Evolutionary conservation across 169 alveolate species (phyloP), one percentile per base, ranked within the genome.

Genomic region (Cryptosporidium xiaoi): DNA sequence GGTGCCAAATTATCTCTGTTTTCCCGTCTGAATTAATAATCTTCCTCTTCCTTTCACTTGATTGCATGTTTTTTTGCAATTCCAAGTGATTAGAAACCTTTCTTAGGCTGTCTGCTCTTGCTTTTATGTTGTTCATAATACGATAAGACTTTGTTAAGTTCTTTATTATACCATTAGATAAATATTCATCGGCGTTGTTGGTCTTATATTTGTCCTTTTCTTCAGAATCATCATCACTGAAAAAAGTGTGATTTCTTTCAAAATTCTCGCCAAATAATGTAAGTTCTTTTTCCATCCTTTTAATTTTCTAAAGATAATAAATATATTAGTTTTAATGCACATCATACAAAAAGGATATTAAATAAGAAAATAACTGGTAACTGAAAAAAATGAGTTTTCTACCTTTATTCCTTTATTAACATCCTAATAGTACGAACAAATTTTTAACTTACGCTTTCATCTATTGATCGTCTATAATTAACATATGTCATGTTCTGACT

Each of bases 401-500:
- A 8, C 48, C 48, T 40, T 6, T 40, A 8, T 8, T 40, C 48
- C 1, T 40, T 3, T 1, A 40, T 40, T 40, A 40, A 3, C 27
- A 0, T 24, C 27, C 27, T 24, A 24, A 24, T 24, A 24, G 27
- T 24, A 24, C 27, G 27, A 24, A 24, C 48, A 40, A 40, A 0
- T 8, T 40, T 40, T 8, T 6, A 77, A 77, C 87, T 77, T 60
- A 77, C 87, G 64, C 64, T 77, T 20, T 56, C 24, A n/a, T 77
- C 87, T 12, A 77, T 77, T 6, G 87, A 77, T 48, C 64, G 53
- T 29, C 87, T 77, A 44, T 56, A 77, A 31, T 36, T 36, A 24
- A 77, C 71, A 27, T 77, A 77, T 10, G 56, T 60, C 51, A 77
- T 55, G 31, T 77, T 77, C n/a, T 77, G 87, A 77, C 77, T 77